Evolutionary conservation across 306 rosid species (phyloP).

Genomic region (Potentilla sterilis): DNA sequence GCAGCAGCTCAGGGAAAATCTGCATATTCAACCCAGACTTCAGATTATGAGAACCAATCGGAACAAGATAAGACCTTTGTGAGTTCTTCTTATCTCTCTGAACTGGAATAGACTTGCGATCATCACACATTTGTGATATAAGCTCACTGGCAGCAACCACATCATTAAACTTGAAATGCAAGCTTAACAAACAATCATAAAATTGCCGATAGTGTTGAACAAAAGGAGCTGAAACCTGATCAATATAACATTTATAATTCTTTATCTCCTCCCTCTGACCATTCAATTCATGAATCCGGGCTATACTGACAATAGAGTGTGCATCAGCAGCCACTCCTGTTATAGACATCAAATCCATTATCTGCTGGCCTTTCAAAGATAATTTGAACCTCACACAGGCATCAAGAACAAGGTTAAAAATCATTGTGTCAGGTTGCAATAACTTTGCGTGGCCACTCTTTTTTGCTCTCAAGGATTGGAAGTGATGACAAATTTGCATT

Average conservation of each 20-base stretch:
- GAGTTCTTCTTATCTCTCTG: conserved; percentile 29
- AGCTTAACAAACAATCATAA: conserved; percentile 76
- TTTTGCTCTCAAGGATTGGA: conserved; percentile 31
- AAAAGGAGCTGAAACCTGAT: conserved; percentile 44
- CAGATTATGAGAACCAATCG: conserved; percentile 67
- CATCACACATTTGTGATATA: conserved; percentile 53
- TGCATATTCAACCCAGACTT: conserved; percentile 54
- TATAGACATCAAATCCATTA: conserved; percentile 60
- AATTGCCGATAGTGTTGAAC: conserved; percentile 53
- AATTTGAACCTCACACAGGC: conserved; percentile 73
- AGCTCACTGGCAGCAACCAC: conserved; percentile 65
- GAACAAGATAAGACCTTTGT: conserved; percentile 47
- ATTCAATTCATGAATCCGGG: conserved; percentile 68
- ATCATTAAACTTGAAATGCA: conserved; percentile 77
- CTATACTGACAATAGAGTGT: conserved; percentile 52
- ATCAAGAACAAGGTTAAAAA: conserved; percentile 78
- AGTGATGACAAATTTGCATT: conserved; percentile 53
- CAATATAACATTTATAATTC: conserved; percentile 53
- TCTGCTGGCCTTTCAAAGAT: conserved; percentile 54
- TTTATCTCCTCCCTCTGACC: conserved; percentile 73
- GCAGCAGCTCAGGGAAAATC: conserved; percentile 59
- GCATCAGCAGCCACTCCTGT: conserved; percentile 65
- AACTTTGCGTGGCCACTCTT: conserved; percentile 30
- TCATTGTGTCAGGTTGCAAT: conserved; percentile 52
- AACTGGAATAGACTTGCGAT: conserved; percentile 29